A percentile compares a stretch with the other conserved stretches of the same genome.
Evolutionary conservation across 306 rosid genomes (phyloP).

Genomic region (Cucurbita moschata): DNA sequence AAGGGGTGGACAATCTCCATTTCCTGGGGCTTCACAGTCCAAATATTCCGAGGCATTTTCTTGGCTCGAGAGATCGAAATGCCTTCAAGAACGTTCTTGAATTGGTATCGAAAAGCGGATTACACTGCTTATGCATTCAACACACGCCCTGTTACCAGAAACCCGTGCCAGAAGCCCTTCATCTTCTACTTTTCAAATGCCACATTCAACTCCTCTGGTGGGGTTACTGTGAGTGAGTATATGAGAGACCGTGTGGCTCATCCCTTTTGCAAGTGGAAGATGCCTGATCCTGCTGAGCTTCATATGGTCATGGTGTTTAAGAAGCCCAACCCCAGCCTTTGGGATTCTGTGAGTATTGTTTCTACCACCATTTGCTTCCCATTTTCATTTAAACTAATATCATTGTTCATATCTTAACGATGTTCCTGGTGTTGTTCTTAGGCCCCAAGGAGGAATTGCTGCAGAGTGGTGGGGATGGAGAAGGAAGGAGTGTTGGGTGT

Average conservation of each 20-base stretch:
- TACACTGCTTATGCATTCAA: constrained; percentile 90
- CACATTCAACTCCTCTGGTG: constrained; percentile 16
- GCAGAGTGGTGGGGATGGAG: constrained; percentile 49
- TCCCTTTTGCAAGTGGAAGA: constrained; percentile 71
- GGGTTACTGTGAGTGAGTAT: constrained; percentile 39
- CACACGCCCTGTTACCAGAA: constrained; percentile 76
- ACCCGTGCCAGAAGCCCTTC: constrained; percentile 84
- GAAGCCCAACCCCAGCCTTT: constrained; percentile 58
- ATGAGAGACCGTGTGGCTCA: constrained; percentile 35
- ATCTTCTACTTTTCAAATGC: constrained; percentile 63
- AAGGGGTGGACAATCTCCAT: constrained; percentile 69
- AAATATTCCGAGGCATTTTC: constrained; percentile 64
- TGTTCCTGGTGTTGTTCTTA: constrained; percentile 6
- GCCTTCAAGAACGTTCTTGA: constrained; percentile 87
- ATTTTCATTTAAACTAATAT: too few relatives aligned
- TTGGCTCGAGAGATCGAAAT: constrained; percentile 74
- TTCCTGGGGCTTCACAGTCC: constrained; percentile 91
- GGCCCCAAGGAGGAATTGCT: constrained; percentile 92
- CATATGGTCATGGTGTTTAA: constrained; percentile 38
- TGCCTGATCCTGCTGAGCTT: constrained; percentile 49
- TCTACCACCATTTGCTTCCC: not conserved
- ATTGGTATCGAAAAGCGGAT: constrained; percentile 87
- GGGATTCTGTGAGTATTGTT: constrained; percentile 64
- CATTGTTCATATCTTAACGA: not conserved
- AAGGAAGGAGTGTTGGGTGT: constrained; percentile 36